These are phyloP conservation scores for Sporobolomyces roseus DNA, from an alignment of 768 basidiomycete species.

Conservation along the genomic window DNA sequence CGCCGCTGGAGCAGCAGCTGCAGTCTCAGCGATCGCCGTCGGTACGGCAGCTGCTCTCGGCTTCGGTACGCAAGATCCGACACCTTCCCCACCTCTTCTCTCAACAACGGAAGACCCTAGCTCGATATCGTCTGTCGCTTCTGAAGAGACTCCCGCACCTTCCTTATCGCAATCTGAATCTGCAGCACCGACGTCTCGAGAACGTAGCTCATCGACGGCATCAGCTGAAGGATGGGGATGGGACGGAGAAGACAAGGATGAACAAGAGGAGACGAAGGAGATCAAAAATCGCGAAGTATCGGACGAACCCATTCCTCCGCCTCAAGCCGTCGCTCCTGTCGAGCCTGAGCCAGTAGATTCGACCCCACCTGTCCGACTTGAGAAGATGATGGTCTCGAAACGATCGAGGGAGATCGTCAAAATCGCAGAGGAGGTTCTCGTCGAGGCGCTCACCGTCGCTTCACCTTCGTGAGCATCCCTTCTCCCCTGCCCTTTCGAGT, in stretches of 20 bases:
- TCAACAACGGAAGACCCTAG: no score
- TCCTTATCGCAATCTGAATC: no score
- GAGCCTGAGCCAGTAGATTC: neutral
- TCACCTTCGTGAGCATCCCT: slow-evolving; percentile 20
- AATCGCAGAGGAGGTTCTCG: slow-evolving; percentile 37
- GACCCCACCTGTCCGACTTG: neutral
- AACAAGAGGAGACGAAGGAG: no score
- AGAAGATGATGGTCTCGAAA: slow-evolving; percentile 39
- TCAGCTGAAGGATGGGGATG: slow-evolving; percentile 26
- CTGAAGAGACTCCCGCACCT: neutral
- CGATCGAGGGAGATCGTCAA: slow-evolving; percentile 26
- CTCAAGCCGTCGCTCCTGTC: neutral
- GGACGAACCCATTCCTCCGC: neutral
- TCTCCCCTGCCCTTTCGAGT: slow-evolving; percentile 17
- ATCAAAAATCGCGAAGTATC: no score
- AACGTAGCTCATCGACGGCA: neutral
- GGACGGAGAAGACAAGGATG: slow-evolving; percentile 14
- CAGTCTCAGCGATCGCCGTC: neutral
- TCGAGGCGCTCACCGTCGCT: slow-evolving; percentile 37
- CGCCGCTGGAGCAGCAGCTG: slow-evolving; percentile 6
- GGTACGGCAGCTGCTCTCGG: neutral
- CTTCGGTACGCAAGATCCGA: neutral
- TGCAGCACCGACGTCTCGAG: no score
- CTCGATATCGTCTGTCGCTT: no score
- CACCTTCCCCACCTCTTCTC: neutral